These are phyloP conservation scores for Papilionanthe hybrid DNA, from an alignment of 116 monocot species.

Conservation along the genomic window DNA sequence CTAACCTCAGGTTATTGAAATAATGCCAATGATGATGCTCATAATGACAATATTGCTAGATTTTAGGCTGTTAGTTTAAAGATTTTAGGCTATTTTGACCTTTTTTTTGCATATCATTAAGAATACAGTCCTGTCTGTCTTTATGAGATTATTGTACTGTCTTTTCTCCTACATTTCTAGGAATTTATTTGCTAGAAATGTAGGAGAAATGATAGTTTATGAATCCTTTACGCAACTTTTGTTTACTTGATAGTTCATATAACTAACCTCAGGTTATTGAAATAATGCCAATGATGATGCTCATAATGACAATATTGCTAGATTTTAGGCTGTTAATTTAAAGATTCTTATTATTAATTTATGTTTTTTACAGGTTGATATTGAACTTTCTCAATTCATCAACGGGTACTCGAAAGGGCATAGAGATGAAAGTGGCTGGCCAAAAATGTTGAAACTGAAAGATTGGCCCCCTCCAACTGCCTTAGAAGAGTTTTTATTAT, in stretches of 20 bases:
- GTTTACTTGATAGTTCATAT: too few relatives aligned
- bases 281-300: not conserved
- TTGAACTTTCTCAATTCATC: conserved; percentile 68
- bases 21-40: not conserved
- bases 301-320: not conserved
- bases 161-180: not conserved
- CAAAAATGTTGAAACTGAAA: conserved; percentile 64
- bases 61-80: not conserved
- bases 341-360: not conserved
- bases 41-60: not conserved
- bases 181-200: too few relatives aligned
- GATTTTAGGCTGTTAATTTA: not conserved
- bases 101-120: not conserved
- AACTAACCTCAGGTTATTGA: not conserved
- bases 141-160: not conserved
- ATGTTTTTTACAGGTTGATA: conserved; percentile 55
- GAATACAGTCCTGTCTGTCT: not conserved
- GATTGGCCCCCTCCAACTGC: conserved; percentile 74
- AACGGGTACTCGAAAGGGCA: conserved; percentile 65
- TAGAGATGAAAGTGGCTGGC: conserved; percentile 32
- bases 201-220: not conserved
- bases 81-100: not conserved
- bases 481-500: conserved; percentile 74
- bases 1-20: not conserved
- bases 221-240: not conserved